Evolutionary conservation across 1,284 basidiomycete species (phyloP).

Genomic region (Malassezia sp.): DNA sequence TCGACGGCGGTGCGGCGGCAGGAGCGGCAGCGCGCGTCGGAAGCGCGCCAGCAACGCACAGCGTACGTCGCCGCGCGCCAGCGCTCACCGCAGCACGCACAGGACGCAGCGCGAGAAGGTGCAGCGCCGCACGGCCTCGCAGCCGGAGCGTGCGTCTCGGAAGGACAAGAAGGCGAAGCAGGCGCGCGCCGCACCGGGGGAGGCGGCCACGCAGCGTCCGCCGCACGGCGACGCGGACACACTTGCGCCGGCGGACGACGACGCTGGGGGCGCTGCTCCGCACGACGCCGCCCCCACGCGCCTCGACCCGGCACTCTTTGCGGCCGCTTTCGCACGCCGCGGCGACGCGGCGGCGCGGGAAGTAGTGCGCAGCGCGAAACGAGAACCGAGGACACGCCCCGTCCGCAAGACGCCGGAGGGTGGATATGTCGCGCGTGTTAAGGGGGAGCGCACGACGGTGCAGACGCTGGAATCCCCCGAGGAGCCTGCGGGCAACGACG

Average conservation of each 20-base stretch:
- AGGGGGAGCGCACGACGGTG: slow-evolving; percentile 18
- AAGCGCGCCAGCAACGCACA: not conserved
- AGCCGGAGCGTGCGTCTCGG: too few relatives aligned
- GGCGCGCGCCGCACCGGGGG: slow-evolving; percentile 4
- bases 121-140: too few relatives aligned
- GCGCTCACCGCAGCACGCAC: slow-evolving; percentile 1
- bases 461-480: slow-evolving; percentile 22
- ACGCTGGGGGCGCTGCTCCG: not conserved
- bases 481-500: not conserved
- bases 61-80: slow-evolving; percentile 1
- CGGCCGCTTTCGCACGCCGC: slow-evolving; percentile 23
- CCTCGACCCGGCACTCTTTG: slow-evolving; percentile 34
- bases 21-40: slow-evolving; percentile 1
- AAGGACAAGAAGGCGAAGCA: not conserved
- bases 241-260: not conserved
- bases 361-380: slow-evolving; percentile 15
- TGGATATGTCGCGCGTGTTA: slow-evolving; percentile 26
- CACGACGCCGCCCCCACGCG: not conserved
- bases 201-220: not conserved
- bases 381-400: slow-evolving; percentile 15
- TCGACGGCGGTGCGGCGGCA: slow-evolving; percentile 4
- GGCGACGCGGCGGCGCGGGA: slow-evolving; percentile 21
- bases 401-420: slow-evolving; percentile 18
- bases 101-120: slow-evolving; percentile 3
- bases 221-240: not conserved